Percentiles rank a stretch among this genome's conserved stretches.
phyloP scores from a whole-genome alignment of 768 basidiomycete species.

The Agaricus subrufescens region DNA sequence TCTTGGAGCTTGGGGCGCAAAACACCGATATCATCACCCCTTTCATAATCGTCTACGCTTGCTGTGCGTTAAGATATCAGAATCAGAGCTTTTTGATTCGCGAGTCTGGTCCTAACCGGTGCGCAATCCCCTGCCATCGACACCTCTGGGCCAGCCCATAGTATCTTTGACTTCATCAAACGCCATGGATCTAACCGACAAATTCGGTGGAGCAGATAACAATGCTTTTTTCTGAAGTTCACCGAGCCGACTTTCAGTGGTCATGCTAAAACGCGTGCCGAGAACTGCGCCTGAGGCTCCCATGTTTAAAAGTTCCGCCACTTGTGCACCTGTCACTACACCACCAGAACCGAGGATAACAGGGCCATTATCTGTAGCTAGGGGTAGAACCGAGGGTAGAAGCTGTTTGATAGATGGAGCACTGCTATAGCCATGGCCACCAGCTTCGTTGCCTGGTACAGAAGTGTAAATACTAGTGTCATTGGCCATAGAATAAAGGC shows the following conservation, averaged over 20 bases:
- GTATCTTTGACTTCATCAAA: slow-evolving; percentile 58
- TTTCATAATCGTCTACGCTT: slow-evolving; percentile 54
- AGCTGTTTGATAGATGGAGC: slow-evolving; percentile 60
- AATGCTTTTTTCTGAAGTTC: slow-evolving; percentile 50
- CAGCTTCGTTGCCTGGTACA: slow-evolving; percentile 66
- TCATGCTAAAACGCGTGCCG: slow-evolving; percentile 73
- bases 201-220: slow-evolving; percentile 35
- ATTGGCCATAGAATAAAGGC: background rate
- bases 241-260: slow-evolving; percentile 59
- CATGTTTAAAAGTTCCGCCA: slow-evolving; percentile 59
- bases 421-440: slow-evolving; percentile 63
- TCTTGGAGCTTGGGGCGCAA: slow-evolving; percentile 41
- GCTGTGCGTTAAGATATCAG: slow-evolving; percentile 26
- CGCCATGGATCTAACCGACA: slow-evolving; percentile 54
- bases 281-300: slow-evolving; percentile 66
- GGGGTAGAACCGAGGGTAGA: slow-evolving; percentile 48
- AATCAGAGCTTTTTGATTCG: background rate
- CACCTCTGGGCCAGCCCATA: slow-evolving; percentile 52
- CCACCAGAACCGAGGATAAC: slow-evolving; percentile 76
- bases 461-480: slow-evolving; percentile 4
- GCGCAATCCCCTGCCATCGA: slow-evolving; percentile 59
- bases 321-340: slow-evolving; percentile 55
- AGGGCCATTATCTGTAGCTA: slow-evolving; percentile 35
- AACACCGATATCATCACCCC: slow-evolving; percentile 36
- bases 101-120: slow-evolving; percentile 31